Conservation (phyloP, 192 early-diverging fungal species). For the Backusella liffmaniae region DNA sequence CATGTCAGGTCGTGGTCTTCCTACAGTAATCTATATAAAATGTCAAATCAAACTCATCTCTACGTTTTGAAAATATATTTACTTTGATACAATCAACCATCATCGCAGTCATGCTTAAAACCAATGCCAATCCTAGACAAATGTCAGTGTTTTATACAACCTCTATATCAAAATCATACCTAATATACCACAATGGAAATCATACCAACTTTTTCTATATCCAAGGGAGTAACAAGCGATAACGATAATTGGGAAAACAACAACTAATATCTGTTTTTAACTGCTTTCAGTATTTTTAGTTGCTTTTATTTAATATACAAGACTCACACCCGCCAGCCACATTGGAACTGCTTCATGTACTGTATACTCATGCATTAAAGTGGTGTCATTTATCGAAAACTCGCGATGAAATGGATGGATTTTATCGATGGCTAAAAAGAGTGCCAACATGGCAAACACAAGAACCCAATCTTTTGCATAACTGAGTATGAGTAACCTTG, state of each 20-base stretch:
- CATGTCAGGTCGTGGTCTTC: conserved; percentile 54
- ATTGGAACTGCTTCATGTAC: conserved; percentile 44
- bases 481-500: conserved; percentile 16
- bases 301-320: neutral
- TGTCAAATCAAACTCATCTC: too few relatives aligned
- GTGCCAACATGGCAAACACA: conserved; percentile 50
- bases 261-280: conserved; percentile 33
- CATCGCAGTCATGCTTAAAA: conserved; percentile 40
- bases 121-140: conserved; percentile 39
- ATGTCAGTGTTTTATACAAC: neutral
- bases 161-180: conserved; percentile 13
- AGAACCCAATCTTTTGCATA: conserved; percentile 44
- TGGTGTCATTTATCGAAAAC: conserved; percentile 69
- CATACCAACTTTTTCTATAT: conserved; percentile 34
- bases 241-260: conserved; percentile 36
- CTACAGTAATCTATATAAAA: conserved; percentile 42
- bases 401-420: conserved; percentile 67
- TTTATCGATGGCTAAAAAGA: conserved; percentile 56
- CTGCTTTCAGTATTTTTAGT: neutral
- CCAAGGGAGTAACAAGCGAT: conserved; percentile 30
- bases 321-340: conserved; percentile 33
- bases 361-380: conserved; percentile 61
- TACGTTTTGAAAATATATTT: conserved; percentile 4
- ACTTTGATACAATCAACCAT: conserved; percentile 53
- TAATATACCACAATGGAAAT: conserved; percentile 44